These are phyloP conservation scores for Pleurostoma richardsiae DNA, from an alignment of 2,329 filamentous ascomycete species.

Conservation along the genomic window DNA sequence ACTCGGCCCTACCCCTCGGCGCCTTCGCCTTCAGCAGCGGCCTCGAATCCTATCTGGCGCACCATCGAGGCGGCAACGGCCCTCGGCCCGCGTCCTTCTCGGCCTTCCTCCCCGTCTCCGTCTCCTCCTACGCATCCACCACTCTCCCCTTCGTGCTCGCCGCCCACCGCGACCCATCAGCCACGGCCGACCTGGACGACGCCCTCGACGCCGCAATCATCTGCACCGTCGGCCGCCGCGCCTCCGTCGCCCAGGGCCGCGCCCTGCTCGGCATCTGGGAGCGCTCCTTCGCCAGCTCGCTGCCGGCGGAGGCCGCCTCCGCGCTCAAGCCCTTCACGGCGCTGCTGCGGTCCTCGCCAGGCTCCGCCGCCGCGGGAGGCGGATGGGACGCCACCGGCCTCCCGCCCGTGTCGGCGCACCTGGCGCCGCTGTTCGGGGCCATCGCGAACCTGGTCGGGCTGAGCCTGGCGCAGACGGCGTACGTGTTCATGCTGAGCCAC, in stretches of 20 bases:
- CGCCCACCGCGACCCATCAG: slow-evolving; percentile 50
- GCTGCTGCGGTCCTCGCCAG: slow-evolving; percentile 5
- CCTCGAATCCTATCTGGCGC: slow-evolving; percentile 76
- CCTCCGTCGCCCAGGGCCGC: slow-evolving; percentile 70
- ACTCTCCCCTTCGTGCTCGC: slow-evolving; percentile 71
- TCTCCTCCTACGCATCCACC: slow-evolving; percentile 66
- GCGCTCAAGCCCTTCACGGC: slow-evolving; percentile 1
- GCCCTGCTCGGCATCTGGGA: slow-evolving; percentile 75
- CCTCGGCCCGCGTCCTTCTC: slow-evolving; percentile 45
- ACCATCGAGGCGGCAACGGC: slow-evolving; percentile 34
- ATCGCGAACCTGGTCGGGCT: slow-evolving; percentile 60
- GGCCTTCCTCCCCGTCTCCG: slow-evolving; percentile 64
- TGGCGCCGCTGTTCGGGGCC: slow-evolving; percentile 66
- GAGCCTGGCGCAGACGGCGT: slow-evolving; percentile 57
- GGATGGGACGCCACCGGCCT: slow-evolving; percentile 14
- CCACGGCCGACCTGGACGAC: slow-evolving; percentile 62
- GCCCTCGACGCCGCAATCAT: slow-evolving; percentile 69
- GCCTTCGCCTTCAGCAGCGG: slow-evolving; percentile 86
- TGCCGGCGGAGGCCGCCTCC: slow-evolving; percentile 14
- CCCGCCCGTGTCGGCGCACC: slow-evolving; percentile 54
- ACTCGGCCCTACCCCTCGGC: slow-evolving; percentile 76
- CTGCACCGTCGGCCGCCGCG: slow-evolving; percentile 73
- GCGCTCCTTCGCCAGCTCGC: slow-evolving; percentile 50
- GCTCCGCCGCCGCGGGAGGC: slow-evolving; percentile 6
- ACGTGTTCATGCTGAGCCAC: slow-evolving; percentile 72